Evolutionary conservation across 1,284 basidiomycete genomes (phyloP).

Genomic region (Spongiforma sp.): DNA sequence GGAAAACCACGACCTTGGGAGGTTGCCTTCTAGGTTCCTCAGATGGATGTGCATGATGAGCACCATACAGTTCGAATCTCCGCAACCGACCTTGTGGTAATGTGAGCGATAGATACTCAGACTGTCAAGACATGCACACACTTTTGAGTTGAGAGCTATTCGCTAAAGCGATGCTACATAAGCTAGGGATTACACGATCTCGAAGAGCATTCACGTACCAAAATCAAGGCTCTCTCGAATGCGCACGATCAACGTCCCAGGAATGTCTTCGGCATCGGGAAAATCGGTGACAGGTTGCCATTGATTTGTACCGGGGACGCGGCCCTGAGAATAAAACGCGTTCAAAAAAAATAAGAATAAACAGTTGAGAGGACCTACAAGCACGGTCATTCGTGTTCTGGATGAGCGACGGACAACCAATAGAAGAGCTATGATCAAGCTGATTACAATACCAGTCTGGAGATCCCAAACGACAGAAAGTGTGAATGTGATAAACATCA

Average conservation of each 20-base stretch:
- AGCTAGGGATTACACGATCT: neutral
- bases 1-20: slow-evolving; percentile 84
- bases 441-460: slow-evolving; percentile 87
- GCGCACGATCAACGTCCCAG: slow-evolving; percentile 72
- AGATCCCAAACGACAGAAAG: slow-evolving; percentile 82
- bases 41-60: slow-evolving; percentile 80
- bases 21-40: slow-evolving; percentile 81
- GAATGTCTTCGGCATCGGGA: slow-evolving; percentile 66
- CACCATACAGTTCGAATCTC: slow-evolving; percentile 82
- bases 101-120: slow-evolving; percentile 1
- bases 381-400: slow-evolving; percentile 72
- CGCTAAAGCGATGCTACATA: slow-evolving; percentile 54
- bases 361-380: slow-evolving; percentile 42
- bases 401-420: slow-evolving; percentile 90
- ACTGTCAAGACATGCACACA: slow-evolving; percentile 25
- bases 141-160: slow-evolving; percentile 89
- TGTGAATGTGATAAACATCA: slow-evolving; percentile 87
- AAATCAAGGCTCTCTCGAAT: slow-evolving; percentile 77
- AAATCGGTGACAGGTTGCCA: slow-evolving; percentile 74
- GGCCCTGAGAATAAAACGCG: slow-evolving; percentile 46
- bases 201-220: slow-evolving; percentile 43
- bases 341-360: neutral
- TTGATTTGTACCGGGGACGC: slow-evolving; percentile 64
- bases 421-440: slow-evolving; percentile 84
- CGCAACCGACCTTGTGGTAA: slow-evolving; percentile 69